Percentiles rank a stretch among this genome's conserved stretches.
Conservation (phyloP, 1,284 basidiomycete genomes). For the Laetiporus sulphureus region DNA sequence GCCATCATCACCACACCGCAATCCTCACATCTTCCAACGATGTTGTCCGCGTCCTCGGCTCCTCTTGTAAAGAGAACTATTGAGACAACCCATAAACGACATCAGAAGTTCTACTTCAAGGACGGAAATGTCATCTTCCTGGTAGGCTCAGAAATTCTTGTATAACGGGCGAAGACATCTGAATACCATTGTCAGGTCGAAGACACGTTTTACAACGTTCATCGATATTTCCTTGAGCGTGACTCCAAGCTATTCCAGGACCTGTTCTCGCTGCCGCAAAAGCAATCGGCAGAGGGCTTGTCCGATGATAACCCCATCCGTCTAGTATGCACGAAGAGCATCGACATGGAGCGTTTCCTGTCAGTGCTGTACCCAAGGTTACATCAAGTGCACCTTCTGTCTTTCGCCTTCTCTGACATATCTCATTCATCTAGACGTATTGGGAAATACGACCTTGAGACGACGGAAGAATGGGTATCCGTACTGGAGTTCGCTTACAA, state of each 20-base stretch:
- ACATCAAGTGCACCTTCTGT: neutral
- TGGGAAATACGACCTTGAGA: neutral
- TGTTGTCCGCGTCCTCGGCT: no score
- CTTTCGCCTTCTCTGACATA: neutral
- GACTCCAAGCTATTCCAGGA: conserved; percentile 1
- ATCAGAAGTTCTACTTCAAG: conserved; percentile 1
- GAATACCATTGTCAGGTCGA: conserved; percentile 1
- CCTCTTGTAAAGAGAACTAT: no score
- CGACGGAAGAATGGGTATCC: neutral
- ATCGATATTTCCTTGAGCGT: conserved; percentile 1
- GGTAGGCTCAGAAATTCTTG: neutral
- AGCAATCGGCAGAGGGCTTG: neutral
- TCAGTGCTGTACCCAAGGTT: neutral
- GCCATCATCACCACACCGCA: no score
- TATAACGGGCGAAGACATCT: no score
- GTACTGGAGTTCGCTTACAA: neutral
- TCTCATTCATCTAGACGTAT: neutral
- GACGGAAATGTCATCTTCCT: conserved; percentile 3
- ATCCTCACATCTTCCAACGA: no score
- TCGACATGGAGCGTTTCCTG: neutral
- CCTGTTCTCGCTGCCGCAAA: neutral
- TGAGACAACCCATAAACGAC: neutral
- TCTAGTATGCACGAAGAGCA: neutral
- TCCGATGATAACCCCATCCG: neutral
- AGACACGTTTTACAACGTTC: conserved; percentile 1